These are phyloP conservation scores for Fomitopsis pinicola DNA, from an alignment of 1,284 basidiomycete genomes.

Conservation along the genomic window DNA sequence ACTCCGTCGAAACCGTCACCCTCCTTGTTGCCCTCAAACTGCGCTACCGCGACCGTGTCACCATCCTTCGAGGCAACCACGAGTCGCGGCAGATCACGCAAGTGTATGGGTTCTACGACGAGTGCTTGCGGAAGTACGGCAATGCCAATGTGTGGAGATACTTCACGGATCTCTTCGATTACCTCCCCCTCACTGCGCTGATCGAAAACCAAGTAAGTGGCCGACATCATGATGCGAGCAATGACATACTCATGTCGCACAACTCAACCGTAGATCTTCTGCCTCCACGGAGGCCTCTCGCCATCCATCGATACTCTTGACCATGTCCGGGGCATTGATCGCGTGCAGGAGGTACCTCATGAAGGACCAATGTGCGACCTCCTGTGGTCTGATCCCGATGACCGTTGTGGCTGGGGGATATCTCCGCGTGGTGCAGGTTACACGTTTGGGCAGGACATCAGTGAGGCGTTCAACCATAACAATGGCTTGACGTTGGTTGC, in stretches of 20 bases:
- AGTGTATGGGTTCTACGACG: constrained; percentile 99
- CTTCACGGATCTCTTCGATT: constrained; percentile 99
- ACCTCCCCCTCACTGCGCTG: constrained; percentile 92
- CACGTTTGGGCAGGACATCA: constrained; percentile 99
- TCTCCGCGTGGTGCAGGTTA: constrained; percentile 98
- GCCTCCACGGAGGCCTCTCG: constrained; percentile 96
- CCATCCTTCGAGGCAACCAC: constrained; percentile 97
- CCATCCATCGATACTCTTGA: constrained; percentile 99
- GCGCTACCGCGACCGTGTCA: constrained; percentile 97
- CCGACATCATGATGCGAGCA: not conserved
- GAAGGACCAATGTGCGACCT: constrained; percentile 99
- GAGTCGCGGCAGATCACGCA: constrained; percentile 99
- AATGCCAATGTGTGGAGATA: constrained; percentile 99
- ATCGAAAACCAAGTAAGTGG: constrained; percentile 95
- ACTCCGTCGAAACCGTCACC: constrained; percentile 98
- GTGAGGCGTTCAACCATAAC: constrained; percentile 98
- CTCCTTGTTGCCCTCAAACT: constrained; percentile 98
- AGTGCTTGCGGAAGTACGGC: constrained; percentile 98
- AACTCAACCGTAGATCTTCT: constrained; percentile 79
- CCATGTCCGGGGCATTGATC: constrained; percentile 97
- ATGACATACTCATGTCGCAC: not conserved
- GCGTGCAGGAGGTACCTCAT: constrained; percentile 98
- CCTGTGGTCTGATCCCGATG: constrained; percentile 98
- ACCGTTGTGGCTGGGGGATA: constrained; percentile 99
- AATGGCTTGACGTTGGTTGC: constrained; percentile 97